Evolutionary conservation across 1,284 basidiomycete species (phyloP), one percentile per base, ranked within the genome.

Genomic region (Filobasidium uniguttulatum): DNA sequence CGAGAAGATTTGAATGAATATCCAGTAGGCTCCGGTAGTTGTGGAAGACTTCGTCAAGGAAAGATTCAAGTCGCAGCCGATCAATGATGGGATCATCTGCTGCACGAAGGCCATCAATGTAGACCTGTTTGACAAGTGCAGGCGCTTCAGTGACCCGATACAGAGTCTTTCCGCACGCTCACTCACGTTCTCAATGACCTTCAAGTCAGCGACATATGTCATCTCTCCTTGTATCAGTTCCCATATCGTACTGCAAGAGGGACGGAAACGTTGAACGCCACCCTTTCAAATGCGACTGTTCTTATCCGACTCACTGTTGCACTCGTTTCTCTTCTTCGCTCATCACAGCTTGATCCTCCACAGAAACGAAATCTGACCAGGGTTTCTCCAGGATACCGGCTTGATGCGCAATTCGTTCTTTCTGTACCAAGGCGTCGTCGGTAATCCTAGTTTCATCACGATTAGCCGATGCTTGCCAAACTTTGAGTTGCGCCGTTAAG

Each of bases 161-260:
- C 19, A 34, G 54, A 48, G 37, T n/a, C n/a, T 10, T 5, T 10
- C 36, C 14, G 17, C 19, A 10, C 22, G 7, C 20, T 9, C 15
- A 67, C 78, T 46, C 53, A 87, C 85, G 48, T 72, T 75, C 54
- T 88, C 83, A 50, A 97, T 83, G 49, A 84, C 82, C 62, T 91
- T 84, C 25, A 99, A 70, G 72, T 99, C 94, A 51, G 81, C 82
- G 10, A 94, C 85, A 64, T 96, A 97, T 46, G 82, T 79, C 82
- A 93, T 91, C 70, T 99, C 93, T 52, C 84, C 85, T 62, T 91
- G 84, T 62, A 98, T 93, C 44, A 97, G 72, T 69, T 98, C 93
- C 61, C 91, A 93, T 44, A 97, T 91, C 57, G 85, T 80, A 36
- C 86, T 89, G 19, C 15, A 41, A 5, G 12, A 44, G 44, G 25